Evolutionary conservation across 441 rosid genomes (phyloP).

Genomic region (Geranium incanum): DNA sequence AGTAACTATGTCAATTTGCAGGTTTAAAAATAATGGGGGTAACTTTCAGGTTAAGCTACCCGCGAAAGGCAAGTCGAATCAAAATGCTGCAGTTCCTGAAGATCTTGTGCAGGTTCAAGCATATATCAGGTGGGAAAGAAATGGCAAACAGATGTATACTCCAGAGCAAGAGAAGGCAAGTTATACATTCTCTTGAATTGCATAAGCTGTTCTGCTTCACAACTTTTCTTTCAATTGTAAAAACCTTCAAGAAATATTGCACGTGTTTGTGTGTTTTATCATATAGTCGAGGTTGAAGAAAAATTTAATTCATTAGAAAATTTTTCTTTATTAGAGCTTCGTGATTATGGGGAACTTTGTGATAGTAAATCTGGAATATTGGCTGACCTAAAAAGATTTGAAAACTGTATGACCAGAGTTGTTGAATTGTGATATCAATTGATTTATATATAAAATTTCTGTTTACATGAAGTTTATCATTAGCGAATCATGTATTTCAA

Average conservation of each 20-base stretch:
- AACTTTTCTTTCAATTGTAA: slow-evolving; percentile 1
- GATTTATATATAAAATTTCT: neutral
- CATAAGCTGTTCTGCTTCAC: slow-evolving; percentile 1
- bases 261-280: neutral
- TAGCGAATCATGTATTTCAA: neutral
- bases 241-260: slow-evolving; percentile 8
- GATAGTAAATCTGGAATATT: neutral
- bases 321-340: slow-evolving; percentile 3
- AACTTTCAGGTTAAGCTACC: slow-evolving; percentile 62
- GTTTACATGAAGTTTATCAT: neutral
- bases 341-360: neutral
- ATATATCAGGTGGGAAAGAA: slow-evolving; percentile 94
- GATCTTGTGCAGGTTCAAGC: slow-evolving; percentile 95
- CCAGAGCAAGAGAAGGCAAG: slow-evolving; percentile 92
- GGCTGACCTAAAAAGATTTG: neutral
- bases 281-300: neutral
- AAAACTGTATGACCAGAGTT: slow-evolving; percentile 1
- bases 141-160: slow-evolving; percentile 75
- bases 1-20: slow-evolving; percentile 25
- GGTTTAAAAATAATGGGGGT: slow-evolving; percentile 45
- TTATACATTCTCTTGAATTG: slow-evolving; percentile 10
- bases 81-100: slow-evolving; percentile 64
- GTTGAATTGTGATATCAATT: neutral
- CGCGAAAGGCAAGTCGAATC: slow-evolving; percentile 32
- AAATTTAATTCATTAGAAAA: neutral